A percentile compares a stretch with the other conserved stretches of the same genome.
These are phyloP conservation scores for Beta macrorhiza DNA, from an alignment of 179 eudicot genomes.

Conservation along the genomic window DNA sequence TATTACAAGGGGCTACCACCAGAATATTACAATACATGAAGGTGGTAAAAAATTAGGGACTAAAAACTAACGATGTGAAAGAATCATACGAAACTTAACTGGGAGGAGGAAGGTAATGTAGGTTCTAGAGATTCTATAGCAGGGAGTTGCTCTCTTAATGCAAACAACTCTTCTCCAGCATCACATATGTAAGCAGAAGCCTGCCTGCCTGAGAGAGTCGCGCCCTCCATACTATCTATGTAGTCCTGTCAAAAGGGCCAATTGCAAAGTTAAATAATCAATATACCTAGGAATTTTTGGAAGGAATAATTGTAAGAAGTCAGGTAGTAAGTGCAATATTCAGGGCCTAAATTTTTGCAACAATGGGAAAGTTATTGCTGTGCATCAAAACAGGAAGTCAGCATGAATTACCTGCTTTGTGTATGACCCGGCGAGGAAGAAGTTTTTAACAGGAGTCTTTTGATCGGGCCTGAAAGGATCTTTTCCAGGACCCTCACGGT, in stretches of 20 bases:
- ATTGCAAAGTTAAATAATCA: background rate
- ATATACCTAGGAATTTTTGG: background rate
- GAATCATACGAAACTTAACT: constrained; percentile 56
- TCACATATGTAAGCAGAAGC: constrained; percentile 84
- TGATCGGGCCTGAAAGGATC: constrained; percentile 99
- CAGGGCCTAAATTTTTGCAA: background rate
- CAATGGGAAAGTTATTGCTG: background rate
- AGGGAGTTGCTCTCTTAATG: constrained; percentile 49
- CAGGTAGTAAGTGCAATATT: background rate
- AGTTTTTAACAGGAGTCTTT: constrained; percentile 81
- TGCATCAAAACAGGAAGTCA: background rate
- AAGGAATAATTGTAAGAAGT: background rate
- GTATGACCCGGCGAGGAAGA: constrained; percentile 95
- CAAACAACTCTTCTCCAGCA: constrained; percentile 74
- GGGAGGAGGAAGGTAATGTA: constrained; percentile 29
- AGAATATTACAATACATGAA: constrained; percentile 11
- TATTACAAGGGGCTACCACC: constrained; percentile 19
- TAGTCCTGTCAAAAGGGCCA: constrained; percentile 58
- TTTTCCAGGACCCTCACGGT: constrained; percentile 93
- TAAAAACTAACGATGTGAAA: constrained; percentile 11
- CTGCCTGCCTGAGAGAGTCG: constrained; percentile 97
- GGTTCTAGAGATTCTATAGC: constrained; percentile 36
- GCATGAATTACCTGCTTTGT: constrained; percentile 73
- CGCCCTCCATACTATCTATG: constrained; percentile 98
- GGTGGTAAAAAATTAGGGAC: constrained; percentile 4